Evolutionary conservation across 176 grass and related monocot species (phyloP).

Genomic region (Raddia distichophylla): DNA sequence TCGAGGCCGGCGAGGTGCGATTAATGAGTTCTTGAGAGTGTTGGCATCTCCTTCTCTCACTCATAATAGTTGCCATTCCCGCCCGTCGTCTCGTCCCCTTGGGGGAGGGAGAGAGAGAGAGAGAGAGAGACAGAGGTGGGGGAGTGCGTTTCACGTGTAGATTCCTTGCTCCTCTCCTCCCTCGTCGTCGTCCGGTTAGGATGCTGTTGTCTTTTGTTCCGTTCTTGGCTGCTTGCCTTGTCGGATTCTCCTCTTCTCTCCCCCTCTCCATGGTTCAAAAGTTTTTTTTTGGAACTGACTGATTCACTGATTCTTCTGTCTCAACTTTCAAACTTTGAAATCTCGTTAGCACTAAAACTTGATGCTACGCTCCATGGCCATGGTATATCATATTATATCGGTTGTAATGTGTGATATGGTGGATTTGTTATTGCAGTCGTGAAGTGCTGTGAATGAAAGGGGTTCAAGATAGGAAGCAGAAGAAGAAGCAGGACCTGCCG

Average conservation of each 20-base stretch:
- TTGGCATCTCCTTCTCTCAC: background rate
- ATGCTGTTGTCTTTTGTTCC: slow-evolving; percentile 42
- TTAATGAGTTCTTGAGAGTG: slow-evolving; percentile 43
- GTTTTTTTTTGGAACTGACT: background rate
- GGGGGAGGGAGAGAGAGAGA: too few species aligned
- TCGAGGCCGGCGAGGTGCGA: slow-evolving; percentile 13
- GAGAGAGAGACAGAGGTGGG: background rate
- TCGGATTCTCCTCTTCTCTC: background rate
- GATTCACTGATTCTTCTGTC: slow-evolving; percentile 19
- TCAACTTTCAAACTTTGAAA: slow-evolving; percentile 34
- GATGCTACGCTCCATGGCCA: background rate
- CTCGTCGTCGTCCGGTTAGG: slow-evolving; percentile 27
- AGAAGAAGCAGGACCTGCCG: slow-evolving; percentile 60
- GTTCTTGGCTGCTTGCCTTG: slow-evolving; percentile 33
- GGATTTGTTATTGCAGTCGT: slow-evolving; percentile 28
- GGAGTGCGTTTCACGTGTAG: slow-evolving; percentile 52
- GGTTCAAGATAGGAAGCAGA: slow-evolving; percentile 53
- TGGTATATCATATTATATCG: background rate
- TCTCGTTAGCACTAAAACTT: background rate
- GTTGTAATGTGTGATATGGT: background rate
- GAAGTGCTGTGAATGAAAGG: slow-evolving; percentile 64
- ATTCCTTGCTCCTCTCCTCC: background rate
- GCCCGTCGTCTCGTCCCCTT: background rate
- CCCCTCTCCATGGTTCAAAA: background rate
- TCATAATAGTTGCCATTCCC: slow-evolving; percentile 17